A percentile compares a stretch with the other conserved stretches of the same genome.
These are phyloP conservation scores for Cucurbita pepo DNA, from an alignment of 306 rosid species.

Conservation along the genomic window DNA sequence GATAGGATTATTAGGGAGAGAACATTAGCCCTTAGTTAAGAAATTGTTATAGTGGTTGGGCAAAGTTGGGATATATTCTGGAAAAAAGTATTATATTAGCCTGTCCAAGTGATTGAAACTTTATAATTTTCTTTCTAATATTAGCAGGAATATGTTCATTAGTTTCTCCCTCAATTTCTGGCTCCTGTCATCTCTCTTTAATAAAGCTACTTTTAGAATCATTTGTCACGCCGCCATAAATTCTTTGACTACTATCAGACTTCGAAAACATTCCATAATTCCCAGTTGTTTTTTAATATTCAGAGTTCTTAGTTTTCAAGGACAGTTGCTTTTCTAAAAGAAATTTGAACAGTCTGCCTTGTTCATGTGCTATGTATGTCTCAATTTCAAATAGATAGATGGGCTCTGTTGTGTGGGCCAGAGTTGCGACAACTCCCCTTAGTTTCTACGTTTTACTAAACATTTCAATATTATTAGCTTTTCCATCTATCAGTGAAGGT, in stretches of 20 bases:
- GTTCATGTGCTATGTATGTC: background rate
- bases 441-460: background rate
- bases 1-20: background rate
- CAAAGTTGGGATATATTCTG: background rate
- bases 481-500: background rate
- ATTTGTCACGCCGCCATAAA: background rate
- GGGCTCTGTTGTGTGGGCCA: background rate
- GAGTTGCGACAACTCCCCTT: background rate
- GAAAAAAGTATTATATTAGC: background rate
- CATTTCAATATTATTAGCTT: background rate
- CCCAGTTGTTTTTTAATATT: background rate
- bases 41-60: background rate
- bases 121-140: background rate
- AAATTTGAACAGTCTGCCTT: background rate
- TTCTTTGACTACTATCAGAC: background rate
- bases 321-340: background rate
- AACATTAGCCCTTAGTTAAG: background rate
- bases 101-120: background rate
- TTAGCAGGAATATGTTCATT: background rate
- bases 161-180: constrained; percentile 1
- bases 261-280: background rate
- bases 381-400: background rate
- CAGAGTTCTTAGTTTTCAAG: background rate
- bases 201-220: background rate
- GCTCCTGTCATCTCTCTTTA: background rate